Percentiles rank a stretch among this genome's conserved stretches.
Evolutionary conservation across 2,329 filamentous ascomycete species (phyloP).

Genomic region (Fusarium sp.): DNA sequence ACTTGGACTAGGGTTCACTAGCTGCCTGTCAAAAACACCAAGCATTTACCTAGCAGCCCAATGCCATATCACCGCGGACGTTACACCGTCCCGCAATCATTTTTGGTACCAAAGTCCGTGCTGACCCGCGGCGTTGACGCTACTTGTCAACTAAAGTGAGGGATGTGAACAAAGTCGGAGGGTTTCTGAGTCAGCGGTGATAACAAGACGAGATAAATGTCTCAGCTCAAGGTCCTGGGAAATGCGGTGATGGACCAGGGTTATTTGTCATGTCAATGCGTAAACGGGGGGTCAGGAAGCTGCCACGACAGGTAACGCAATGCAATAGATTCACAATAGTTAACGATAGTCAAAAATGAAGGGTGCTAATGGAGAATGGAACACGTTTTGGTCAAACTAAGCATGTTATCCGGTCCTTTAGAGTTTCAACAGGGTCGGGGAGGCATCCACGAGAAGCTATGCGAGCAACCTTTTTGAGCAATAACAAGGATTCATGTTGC

Average conservation of each 20-base stretch:
- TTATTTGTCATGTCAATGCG: neutral
- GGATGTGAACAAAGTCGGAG: neutral
- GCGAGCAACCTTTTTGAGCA: neutral
- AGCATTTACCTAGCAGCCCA: neutral
- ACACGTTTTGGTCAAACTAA: neutral
- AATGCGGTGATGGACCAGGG: neutral
- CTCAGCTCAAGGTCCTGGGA: neutral
- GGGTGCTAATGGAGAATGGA: neutral
- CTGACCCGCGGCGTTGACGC: conserved; percentile 2
- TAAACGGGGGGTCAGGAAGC: neutral
- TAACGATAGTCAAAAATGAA: neutral
- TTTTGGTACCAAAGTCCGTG: neutral
- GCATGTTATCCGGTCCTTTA: neutral
- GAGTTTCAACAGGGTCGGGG: neutral
- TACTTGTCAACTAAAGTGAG: neutral
- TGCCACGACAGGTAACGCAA: neutral
- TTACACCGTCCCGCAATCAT: conserved; percentile 1
- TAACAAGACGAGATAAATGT: neutral
- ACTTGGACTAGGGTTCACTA: neutral
- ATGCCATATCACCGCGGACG: neutral
- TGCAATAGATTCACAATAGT: neutral
- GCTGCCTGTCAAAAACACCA: neutral
- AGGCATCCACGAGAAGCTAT: neutral
- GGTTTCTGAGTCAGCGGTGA: neutral
- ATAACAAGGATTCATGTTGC: neutral